Evolutionary conservation across 352 stramenopile genomes (phyloP), one percentile per base, ranked within the genome.

Genomic region (Phytophthora sp.): DNA sequence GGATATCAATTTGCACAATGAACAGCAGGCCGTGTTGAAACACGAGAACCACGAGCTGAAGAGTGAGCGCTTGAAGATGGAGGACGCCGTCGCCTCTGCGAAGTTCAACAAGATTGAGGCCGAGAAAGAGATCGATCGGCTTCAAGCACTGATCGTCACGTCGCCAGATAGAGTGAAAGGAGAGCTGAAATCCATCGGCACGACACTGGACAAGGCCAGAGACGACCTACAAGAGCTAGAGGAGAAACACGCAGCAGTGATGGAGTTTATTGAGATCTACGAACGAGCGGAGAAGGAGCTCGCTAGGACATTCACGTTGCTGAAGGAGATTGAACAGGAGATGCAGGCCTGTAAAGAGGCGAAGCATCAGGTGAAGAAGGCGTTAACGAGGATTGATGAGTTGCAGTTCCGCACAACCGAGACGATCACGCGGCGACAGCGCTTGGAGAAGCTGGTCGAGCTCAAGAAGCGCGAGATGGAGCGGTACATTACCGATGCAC

Each of bases 1-100:
- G 7, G 84, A 98, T 49, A 98, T 98, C 69, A 88, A 97, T 33
- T 74, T 77, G 46, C 77, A 97, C 24, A 98, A 98, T 63, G 91
- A 91, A 57, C 70, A 91, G 18, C 96, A 98, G 66, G 80, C 91
- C 0, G 79, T 91, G 11, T 81, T 97, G 60, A 82, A 86, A 30
- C 84, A 96, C 65, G 84, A 98, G 65, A 90, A 74, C 5, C 73
- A 73, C 38, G 75, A 88, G 59, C 73, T 98, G 26, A 97, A 97
- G 57, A 76, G 64, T 36, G 75, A 86, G 59, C 84, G 86, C 63
- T 88, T 85, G 31, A 73, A 90, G 50, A 69, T 98, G 39, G 89
- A 95, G 62, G 94, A 98, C 76, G 79, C 84, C 20, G 63, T 90
- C 47, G 21, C 61, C 11, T 84, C 76, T 18, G 69, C 70, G 33